Base-by-base conservation (phyloP, 2,329 filamentous ascomycete genomes). In the Hypoxylon sp. region DNA sequence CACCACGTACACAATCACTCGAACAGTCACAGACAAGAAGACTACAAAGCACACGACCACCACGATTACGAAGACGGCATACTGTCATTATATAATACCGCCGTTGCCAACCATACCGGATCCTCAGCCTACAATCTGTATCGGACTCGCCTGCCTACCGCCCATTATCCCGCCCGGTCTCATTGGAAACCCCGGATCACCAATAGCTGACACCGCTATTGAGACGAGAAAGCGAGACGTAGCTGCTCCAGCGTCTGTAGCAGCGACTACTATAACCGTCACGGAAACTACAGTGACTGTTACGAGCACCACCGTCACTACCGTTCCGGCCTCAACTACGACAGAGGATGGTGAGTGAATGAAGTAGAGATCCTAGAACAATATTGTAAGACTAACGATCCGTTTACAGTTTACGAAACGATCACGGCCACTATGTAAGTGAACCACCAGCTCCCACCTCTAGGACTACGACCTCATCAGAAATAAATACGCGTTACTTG, bases 231-330 rank as follows among this genome's bases (percentile, higher is more conserved):
- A 65, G 61, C 67, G 47, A 14, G 53, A 63, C 3, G 62, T 63
- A 31, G 74, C 70, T 5, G 73, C 74, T 9, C 70, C 79, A 46
- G 75, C 76, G 31, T 77, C 79, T 11, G 68, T 79, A 50, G 75
- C 76, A 37, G 76, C 78, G 8, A 76, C 77, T 9, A 81, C 79
- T 0, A 75, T 80, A 19, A 82, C 80, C 0, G 75, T 81, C 31
- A 82, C 79, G 2, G 77, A 78, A 67, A 81, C 79, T n/a, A 75
- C 74, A 14, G 70, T 67, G 22, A 76, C 74, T 1, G 68, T 74
- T 11, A 76, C 75, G 2, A 72, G 68, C 24, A 75, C 73, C 0
- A 70, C 72, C 5, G 65, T 78, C 17, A 81, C 80, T 2, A 78
- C 78, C 0, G 62, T 79, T 5, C 77, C 78, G 1, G 74, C 75